These are phyloP conservation scores for Circinella umbellata DNA, from an alignment of 371 early-diverging fungal species.

Conservation along the genomic window DNA sequence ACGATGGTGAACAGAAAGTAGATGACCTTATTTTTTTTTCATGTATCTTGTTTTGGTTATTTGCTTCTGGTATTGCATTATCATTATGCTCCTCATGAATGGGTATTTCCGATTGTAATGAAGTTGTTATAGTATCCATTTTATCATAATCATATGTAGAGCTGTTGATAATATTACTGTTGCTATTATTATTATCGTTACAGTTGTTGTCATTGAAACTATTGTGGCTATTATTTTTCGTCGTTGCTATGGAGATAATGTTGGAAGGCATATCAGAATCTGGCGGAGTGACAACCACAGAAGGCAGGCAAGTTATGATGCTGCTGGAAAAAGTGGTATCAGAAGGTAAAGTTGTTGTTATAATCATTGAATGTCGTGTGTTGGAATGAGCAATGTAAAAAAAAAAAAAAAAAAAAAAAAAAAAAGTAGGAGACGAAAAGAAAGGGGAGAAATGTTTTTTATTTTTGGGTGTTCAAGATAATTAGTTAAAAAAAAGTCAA, in stretches of 20 bases:
- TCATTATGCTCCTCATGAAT: no score
- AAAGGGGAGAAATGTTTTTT: background rate
- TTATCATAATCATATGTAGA: background rate
- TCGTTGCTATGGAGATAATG: background rate
- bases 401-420: no score
- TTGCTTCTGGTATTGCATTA: no score
- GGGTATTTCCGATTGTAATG: no score
- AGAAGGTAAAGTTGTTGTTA: slow-evolving; percentile 1
- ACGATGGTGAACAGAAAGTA: no score
- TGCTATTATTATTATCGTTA: background rate
- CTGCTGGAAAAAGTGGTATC: background rate
- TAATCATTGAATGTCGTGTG: background rate
- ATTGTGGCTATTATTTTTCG: background rate
- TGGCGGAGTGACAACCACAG: slow-evolving; percentile 10
- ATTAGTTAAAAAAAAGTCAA: background rate
- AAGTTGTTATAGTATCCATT: background rate
- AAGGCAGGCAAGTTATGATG: slow-evolving; percentile 1
- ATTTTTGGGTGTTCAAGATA: background rate
- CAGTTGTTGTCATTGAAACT: background rate
- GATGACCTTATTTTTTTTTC: no score
- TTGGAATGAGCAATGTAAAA: background rate
- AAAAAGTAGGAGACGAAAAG: background rate
- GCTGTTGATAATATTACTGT: no score
- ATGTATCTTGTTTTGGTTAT: no score
- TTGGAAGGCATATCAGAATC: slow-evolving; percentile 4